phyloP scores from a whole-genome alignment of 108 stramenopile species.

The Skeletonema costatum region DNA sequence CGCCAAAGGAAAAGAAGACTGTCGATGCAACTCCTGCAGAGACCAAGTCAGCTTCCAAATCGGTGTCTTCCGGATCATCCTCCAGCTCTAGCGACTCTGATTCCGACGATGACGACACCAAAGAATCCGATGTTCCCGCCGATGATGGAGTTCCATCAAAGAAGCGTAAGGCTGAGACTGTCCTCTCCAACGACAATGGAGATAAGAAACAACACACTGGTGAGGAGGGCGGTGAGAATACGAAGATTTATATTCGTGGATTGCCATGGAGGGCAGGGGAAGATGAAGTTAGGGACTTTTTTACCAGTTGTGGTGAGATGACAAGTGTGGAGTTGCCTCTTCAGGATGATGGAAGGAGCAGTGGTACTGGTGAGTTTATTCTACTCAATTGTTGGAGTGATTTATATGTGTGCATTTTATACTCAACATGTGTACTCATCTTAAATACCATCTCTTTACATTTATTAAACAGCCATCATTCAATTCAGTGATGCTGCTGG shows the following conservation, averaged over 20 bases:
- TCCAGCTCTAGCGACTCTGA: constrained; percentile 47
- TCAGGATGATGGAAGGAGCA: constrained; percentile 83
- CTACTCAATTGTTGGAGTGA: not conserved
- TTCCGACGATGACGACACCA: constrained; percentile 42
- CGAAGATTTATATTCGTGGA: constrained; percentile 90
- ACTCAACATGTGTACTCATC: not conserved
- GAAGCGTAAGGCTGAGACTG: constrained; percentile 77
- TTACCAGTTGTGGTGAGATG: constrained; percentile 82
- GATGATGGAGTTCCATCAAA: constrained; percentile 46
- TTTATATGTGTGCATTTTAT: not conserved
- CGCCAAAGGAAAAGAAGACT: constrained; percentile 25
- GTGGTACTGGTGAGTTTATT: constrained; percentile 56
- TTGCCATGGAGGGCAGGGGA: constrained; percentile 93
- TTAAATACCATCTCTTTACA: not conserved
- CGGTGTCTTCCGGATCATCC: constrained; percentile 2
- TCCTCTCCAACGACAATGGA: constrained; percentile 17
- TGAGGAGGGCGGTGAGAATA: constrained; percentile 34
- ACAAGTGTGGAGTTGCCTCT: constrained; percentile 82
- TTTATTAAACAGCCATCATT: constrained; percentile 70
- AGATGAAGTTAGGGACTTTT: constrained; percentile 90
- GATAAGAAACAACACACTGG: constrained; percentile 23
- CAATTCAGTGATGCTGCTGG: constrained; percentile 63
- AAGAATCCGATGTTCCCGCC: constrained; percentile 47
- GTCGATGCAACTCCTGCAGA: constrained; percentile 30
- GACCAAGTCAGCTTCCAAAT: constrained; percentile 28